These are phyloP conservation scores for Salvia splendens DNA, from an alignment of 257 asterid genomes.

Conservation along the genomic window DNA sequence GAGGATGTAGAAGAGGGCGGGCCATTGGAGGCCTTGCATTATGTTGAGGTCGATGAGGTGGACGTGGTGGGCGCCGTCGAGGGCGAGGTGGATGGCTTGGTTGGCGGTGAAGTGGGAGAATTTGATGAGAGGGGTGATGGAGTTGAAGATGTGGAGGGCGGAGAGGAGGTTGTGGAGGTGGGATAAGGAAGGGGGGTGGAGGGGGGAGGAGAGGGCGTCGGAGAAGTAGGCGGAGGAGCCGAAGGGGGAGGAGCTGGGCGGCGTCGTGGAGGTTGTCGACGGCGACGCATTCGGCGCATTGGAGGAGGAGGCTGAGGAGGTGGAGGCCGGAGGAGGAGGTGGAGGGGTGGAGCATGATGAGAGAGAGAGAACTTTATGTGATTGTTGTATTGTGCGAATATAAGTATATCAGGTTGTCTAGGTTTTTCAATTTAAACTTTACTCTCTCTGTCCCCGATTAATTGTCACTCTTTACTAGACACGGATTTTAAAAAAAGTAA, in stretches of 20 bases:
- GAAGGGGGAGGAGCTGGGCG: conserved; percentile 66
- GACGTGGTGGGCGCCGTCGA: conserved; percentile 79
- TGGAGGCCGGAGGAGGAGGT: conserved; percentile 52
- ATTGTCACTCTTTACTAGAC: too few relatives aligned
- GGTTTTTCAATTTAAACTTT: too few relatives aligned
- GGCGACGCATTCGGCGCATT: conserved; percentile 87
- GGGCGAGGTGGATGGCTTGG: conserved; percentile 81
- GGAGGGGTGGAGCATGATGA: conserved; percentile 48
- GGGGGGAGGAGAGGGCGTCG: conserved; percentile 80
- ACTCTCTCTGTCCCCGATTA: too few relatives aligned
- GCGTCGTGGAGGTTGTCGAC: conserved; percentile 76
- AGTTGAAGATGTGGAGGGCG: conserved; percentile 78
- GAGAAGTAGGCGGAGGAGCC: conserved; percentile 94
- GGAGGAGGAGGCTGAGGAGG: conserved; percentile 73
- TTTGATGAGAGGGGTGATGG: conserved; percentile 73
- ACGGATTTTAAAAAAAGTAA: too few relatives aligned
- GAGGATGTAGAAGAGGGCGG: conserved; percentile 82
- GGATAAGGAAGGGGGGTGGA: conserved; percentile 38
- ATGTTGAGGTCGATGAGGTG: conserved; percentile 94
- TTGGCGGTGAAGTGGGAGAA: conserved; percentile 96
- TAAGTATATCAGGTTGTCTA: neutral
- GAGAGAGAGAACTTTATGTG: too few relatives aligned
- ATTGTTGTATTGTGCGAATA: neutral
- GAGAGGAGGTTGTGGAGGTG: conserved; percentile 63
- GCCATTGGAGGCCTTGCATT: conserved; percentile 99